Evolutionary conservation across 306 rosid species (phyloP).

Genomic region (Urtica urens): DNA sequence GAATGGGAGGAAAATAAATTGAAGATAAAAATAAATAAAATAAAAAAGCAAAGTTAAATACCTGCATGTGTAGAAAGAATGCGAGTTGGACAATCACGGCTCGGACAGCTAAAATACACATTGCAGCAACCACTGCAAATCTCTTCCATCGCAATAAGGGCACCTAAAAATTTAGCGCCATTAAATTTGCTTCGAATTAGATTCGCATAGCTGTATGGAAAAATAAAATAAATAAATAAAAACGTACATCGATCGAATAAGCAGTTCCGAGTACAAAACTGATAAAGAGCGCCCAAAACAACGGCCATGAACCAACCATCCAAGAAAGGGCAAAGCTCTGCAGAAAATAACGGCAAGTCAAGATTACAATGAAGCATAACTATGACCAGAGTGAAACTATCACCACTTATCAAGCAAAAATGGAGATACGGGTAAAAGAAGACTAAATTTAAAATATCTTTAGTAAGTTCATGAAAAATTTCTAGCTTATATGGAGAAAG

Average conservation of each 20-base stretch:
- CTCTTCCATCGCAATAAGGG: conserved; percentile 94
- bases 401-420: too few relatives aligned
- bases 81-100: conserved; percentile 97
- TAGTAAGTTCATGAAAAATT: too few relatives aligned
- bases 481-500: too few relatives aligned
- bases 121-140: conserved; percentile 79
- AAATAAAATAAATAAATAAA: not conserved
- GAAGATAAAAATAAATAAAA: not conserved
- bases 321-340: conserved; percentile 93
- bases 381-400: too few relatives aligned
- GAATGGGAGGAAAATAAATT: too few relatives aligned
- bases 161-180: conserved; percentile 31
- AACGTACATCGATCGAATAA: conserved; percentile 60
- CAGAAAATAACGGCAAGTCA: conserved; percentile 13
- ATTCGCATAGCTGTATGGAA: not conserved
- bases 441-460: too few relatives aligned
- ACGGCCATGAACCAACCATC: conserved; percentile 94
- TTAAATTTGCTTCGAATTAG: conserved; percentile 2
- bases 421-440: too few relatives aligned
- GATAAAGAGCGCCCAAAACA: conserved; percentile 86
- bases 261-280: conserved; percentile 92
- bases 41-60: conserved; percentile 1
- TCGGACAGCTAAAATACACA: conserved; percentile 92
- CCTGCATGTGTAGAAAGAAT: conserved; percentile 94
- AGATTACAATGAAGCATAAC: too few relatives aligned